Conservation (phyloP, 768 basidiomycete species). For the Obba rivulosa region DNA sequence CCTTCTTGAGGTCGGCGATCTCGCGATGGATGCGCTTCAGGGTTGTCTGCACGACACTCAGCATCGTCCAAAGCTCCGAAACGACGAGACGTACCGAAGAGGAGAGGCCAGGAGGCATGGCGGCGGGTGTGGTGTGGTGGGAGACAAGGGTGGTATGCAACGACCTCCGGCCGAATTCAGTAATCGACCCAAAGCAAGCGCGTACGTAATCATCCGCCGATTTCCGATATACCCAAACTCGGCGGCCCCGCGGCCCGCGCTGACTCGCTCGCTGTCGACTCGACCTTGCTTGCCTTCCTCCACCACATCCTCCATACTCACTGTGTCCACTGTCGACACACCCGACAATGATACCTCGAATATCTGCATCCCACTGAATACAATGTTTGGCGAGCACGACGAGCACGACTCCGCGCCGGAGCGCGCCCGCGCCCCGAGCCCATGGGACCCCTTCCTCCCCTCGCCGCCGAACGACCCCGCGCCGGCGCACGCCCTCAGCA, state of each 20-base stretch:
- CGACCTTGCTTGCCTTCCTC: background rate
- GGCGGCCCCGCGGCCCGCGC: background rate
- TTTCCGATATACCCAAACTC: background rate
- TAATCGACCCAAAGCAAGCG: too few relatives aligned
- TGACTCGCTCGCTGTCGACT: background rate
- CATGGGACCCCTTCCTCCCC: conserved; percentile 76
- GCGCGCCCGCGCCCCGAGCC: conserved; percentile 72
- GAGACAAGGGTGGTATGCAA: background rate
- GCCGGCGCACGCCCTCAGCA: conserved; percentile 20
- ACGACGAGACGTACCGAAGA: conserved; percentile 1
- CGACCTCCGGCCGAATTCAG: too few relatives aligned
- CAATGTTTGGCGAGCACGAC: conserved; percentile 80
- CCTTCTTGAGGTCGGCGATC: conserved; percentile 74
- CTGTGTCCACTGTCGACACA: background rate
- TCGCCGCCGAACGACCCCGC: conserved; percentile 38
- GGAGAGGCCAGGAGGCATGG: conserved; percentile 13
- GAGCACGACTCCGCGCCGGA: conserved; percentile 45
- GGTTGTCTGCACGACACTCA: conserved; percentile 41
- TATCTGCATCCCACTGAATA: conserved; percentile 6
- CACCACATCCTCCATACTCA: background rate
- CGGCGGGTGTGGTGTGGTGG: background rate
- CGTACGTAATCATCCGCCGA: too few relatives aligned
- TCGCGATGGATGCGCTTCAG: conserved; percentile 82
- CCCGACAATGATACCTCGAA: conserved; percentile 9
- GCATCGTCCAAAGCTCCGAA: background rate